These are phyloP conservation scores for Botrytis byssoidea DNA, from an alignment of 2,329 filamentous ascomycete species.

Conservation along the genomic window DNA sequence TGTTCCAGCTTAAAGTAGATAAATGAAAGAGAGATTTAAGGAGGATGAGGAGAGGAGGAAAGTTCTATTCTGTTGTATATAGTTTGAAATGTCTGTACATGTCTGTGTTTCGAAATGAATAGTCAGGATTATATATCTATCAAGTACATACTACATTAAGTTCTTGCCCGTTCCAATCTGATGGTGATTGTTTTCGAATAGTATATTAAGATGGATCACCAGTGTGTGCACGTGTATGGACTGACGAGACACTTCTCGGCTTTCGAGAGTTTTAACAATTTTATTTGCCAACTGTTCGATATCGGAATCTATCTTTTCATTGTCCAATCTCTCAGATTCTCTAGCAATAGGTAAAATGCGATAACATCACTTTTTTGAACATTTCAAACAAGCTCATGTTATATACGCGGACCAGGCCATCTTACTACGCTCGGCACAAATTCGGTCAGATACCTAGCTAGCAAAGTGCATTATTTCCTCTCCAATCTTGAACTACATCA, in stretches of 20 bases:
- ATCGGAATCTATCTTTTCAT: not conserved
- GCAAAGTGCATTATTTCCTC: too few relatives aligned
- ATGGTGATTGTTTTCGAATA: not conserved
- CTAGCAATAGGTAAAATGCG: too few relatives aligned
- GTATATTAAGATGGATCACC: not conserved
- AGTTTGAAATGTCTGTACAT: not conserved
- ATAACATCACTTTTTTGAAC: too few relatives aligned
- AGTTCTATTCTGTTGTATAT: constrained; percentile 2
- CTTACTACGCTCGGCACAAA: too few relatives aligned
- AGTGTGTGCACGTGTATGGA: too few relatives aligned
- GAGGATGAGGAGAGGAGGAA: not conserved
- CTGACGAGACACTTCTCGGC: too few relatives aligned
- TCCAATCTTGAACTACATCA: too few relatives aligned
- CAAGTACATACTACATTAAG: not conserved
- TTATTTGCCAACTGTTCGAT: not conserved
- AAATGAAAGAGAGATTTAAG: not conserved
- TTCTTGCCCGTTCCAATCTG: not conserved
- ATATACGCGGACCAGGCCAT: too few relatives aligned
- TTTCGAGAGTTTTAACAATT: not conserved
- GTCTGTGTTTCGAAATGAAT: not conserved
- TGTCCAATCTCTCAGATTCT: not conserved
- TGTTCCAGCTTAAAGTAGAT: constrained; percentile 18
- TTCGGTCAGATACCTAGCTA: too few relatives aligned
- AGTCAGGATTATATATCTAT: not conserved
- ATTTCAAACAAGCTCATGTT: too few relatives aligned